Base-by-base conservation (phyloP, 202 grass and related monocot genomes). In the Panicum virgatum region DNA sequence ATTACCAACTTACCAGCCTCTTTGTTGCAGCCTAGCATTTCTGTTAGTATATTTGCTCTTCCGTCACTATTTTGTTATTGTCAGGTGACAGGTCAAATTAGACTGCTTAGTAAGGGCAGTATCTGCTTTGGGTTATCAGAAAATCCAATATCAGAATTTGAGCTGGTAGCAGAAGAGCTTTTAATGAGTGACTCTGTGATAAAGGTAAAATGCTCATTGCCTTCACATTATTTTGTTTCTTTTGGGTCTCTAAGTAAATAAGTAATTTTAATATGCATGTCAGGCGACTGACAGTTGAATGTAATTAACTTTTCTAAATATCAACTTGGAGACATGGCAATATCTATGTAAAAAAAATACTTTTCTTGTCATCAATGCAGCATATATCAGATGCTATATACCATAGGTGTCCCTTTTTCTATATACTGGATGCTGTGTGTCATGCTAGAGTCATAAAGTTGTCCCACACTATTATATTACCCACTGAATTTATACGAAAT, bases 111-210 rank as follows among this genome's bases (percentile, higher is more conserved):
- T 59, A 90, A 90, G 18, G 86, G 96, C 62, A 99, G 93, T 72
- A 99, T 99, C 68, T 92, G 96, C 85, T 99, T 99, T 92, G 96
- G 96, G 48, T 83, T 99, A 45, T 89, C 87, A 69, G 93, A 96
- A 73, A 93, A 90, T 92, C 96, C 96, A 72, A 92, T 99, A 81
- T 99, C 96, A 45, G 96, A 98, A 83, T 98, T 98, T 91, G 96
- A 98, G 47, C 74, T 98, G 70, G 96, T 98, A 84, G 96, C 96
- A 44, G 96, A 98, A 83, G 96, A 98, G 77, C 96, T 98, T 93
- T 84, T 98, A 56, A 93, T 98, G 89, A 98, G 96, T 65, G 96
- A 98, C 81, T 92, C 96, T 76, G 87, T 98, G 85, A 98, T 98
- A 82, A 98, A 93, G 96, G 96, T 87, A 87, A 75, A 87, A 77